Percentiles rank a stretch among this genome's conserved stretches.
Conservation (phyloP, 2,329 filamentous ascomycete genomes). For the Arthroderma sp. region DNA sequence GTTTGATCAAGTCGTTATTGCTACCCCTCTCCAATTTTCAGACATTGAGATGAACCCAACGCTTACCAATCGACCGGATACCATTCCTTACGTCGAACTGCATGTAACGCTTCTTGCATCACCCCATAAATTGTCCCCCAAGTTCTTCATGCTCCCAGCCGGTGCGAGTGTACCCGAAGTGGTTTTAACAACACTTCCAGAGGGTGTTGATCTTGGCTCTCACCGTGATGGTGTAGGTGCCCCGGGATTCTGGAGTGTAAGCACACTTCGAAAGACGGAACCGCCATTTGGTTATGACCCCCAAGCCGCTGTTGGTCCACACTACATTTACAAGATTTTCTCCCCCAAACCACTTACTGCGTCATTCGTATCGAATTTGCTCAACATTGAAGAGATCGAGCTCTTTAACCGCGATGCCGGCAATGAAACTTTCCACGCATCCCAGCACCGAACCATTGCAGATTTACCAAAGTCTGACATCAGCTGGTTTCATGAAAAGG, state of each 20-base stretch:
- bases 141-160: constrained; percentile 54
- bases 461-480: constrained; percentile 36
- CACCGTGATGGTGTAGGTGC: constrained; percentile 49
- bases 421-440: constrained; percentile 7
- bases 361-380: constrained; percentile 35
- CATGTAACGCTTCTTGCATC: constrained; percentile 85
- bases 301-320: constrained; percentile 16
- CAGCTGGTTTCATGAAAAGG: constrained; percentile 63
- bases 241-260: constrained; percentile 75
- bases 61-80: constrained; percentile 45
- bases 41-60: constrained; percentile 43
- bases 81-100: constrained; percentile 72
- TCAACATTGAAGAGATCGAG: constrained; percentile 29
- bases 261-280: constrained; percentile 50
- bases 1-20: constrained; percentile 73
- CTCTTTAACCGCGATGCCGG: constrained; percentile 13
- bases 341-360: constrained; percentile 38
- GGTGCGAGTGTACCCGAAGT: constrained; percentile 48
- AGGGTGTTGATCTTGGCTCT: constrained; percentile 31
- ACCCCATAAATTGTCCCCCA: constrained; percentile 54
- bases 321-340: constrained; percentile 57
- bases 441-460: constrained; percentile 14
- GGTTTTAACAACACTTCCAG: constrained; percentile 69
- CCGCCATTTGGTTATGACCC: constrained; percentile 37
- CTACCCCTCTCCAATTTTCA: constrained; percentile 71